A percentile compares a stretch with the other conserved stretches of the same genome.
These are phyloP conservation scores for Solanum chaucha DNA, from an alignment of 257 asterid genomes.

Conservation along the genomic window DNA sequence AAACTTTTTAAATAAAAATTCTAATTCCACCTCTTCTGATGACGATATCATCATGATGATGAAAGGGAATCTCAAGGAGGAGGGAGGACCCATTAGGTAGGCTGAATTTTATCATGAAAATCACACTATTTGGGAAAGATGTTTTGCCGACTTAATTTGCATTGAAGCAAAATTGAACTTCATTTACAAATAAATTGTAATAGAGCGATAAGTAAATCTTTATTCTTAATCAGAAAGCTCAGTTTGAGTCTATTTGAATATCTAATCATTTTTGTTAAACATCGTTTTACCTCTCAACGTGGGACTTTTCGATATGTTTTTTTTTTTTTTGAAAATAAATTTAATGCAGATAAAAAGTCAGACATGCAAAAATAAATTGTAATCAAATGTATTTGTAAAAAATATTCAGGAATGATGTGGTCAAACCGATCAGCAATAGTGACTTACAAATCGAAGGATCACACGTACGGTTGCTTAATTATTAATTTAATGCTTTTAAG, in stretches of 20 bases:
- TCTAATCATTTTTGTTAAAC: accelerated
- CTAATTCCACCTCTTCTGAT: accelerated
- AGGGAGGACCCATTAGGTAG: background rate
- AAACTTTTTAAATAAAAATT: background rate
- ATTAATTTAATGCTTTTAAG: background rate
- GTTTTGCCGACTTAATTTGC: background rate
- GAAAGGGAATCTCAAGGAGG: background rate
- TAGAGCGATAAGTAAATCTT: background rate
- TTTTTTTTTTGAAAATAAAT: background rate
- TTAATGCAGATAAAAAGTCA: background rate
- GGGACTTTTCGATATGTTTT: accelerated
- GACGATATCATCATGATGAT: background rate
- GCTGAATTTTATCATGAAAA: background rate
- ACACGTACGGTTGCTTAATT: background rate
- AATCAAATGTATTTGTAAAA: background rate
- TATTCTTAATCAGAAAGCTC: background rate
- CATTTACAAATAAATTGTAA: no score
- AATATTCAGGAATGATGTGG: background rate
- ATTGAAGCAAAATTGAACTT: background rate
- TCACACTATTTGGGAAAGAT: background rate
- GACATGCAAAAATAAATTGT: background rate
- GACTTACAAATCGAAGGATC: background rate
- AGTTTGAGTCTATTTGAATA: no score
- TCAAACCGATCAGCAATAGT: background rate
- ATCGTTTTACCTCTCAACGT: accelerated